A percentile compares a stretch with the other conserved stretches of the same genome.
phyloP scores from a whole-genome alignment of 2,329 filamentous ascomycete species.

The Blastomyces parvus region DNA sequence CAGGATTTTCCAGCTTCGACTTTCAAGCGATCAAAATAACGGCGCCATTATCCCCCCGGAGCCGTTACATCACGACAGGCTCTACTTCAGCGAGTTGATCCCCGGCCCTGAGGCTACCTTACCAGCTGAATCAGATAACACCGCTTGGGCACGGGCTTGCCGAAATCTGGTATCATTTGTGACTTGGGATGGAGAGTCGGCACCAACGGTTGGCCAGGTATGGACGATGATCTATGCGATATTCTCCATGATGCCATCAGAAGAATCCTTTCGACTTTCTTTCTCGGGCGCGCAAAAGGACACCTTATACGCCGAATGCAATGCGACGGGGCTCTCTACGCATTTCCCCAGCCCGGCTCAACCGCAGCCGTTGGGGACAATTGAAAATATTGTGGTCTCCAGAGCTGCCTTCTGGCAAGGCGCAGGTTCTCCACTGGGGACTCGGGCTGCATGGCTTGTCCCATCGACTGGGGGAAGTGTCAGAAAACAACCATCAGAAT shows the following conservation, averaged over 20 bases:
- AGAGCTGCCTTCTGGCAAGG: conserved; percentile 59
- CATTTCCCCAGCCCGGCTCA: conserved; percentile 33
- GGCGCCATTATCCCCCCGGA: conserved; percentile 17
- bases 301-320: conserved; percentile 23
- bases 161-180: conserved; percentile 26
- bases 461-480: conserved; percentile 29
- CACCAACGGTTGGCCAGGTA: conserved; percentile 30
- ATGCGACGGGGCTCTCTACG: conserved; percentile 35
- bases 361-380: conserved; percentile 24
- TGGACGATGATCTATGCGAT: conserved; percentile 35
- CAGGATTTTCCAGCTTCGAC: conserved; percentile 16
- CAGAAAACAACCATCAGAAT: conserved; percentile 20
- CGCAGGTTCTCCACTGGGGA: conserved; percentile 56
- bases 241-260: conserved; percentile 23
- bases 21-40: conserved; percentile 17
- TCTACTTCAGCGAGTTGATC: conserved; percentile 25
- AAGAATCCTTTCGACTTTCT: conserved; percentile 29
- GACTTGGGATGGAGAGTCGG: conserved; percentile 24
- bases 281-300: conserved; percentile 24
- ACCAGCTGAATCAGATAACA: conserved; percentile 28
- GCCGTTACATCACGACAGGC: conserved; percentile 23
- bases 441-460: conserved; percentile 53
- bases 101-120: conserved; percentile 17
- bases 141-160: conserved; percentile 29
- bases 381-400: conserved; percentile 40